These are phyloP conservation scores for Tricholoma terreum DNA, from an alignment of 768 basidiomycete genomes.

Conservation along the genomic window DNA sequence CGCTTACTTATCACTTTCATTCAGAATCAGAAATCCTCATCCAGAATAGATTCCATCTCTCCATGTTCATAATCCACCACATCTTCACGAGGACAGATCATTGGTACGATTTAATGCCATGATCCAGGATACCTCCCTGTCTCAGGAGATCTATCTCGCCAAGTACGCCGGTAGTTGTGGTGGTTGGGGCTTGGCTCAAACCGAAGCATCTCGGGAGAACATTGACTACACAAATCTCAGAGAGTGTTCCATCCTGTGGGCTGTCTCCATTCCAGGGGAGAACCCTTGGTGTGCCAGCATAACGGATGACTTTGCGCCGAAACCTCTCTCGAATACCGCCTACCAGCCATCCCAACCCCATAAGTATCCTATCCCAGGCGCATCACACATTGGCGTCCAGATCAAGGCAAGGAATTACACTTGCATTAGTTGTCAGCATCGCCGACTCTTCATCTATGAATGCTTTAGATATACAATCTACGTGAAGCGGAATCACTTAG, in stretches of 20 bases:
- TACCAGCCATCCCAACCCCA: constrained; percentile 35
- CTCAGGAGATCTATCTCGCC: constrained; percentile 71
- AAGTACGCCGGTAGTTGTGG: constrained; percentile 46
- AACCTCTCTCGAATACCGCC: neutral
- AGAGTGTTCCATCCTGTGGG: constrained; percentile 69
- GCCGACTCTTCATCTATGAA: neutral
- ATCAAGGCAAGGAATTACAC: constrained; percentile 50
- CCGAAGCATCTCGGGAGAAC: constrained; percentile 19
- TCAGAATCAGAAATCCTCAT: neutral
- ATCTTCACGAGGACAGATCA: constrained; percentile 45
- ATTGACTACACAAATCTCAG: constrained; percentile 51
- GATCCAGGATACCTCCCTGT: constrained; percentile 78
- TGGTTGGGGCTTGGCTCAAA: constrained; percentile 68
- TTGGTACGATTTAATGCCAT: constrained; percentile 74
- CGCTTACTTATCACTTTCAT: constrained; percentile 1
- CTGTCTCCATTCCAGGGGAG: constrained; percentile 69
- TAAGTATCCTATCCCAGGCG: constrained; percentile 60
- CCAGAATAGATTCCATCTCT: constrained; percentile 55
- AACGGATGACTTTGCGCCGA: neutral
- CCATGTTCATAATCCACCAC: constrained; percentile 44
- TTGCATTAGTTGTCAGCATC: neutral
- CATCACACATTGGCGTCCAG: constrained; percentile 64
- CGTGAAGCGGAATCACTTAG: constrained; percentile 44
- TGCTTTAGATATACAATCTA: constrained; percentile 56
- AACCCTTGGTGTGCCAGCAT: constrained; percentile 48